Percentiles rank a stretch among this genome's conserved stretches.
phyloP scores from a whole-genome alignment of 2,329 filamentous ascomycete genomes.

The Bretziella fagacearum region DNA sequence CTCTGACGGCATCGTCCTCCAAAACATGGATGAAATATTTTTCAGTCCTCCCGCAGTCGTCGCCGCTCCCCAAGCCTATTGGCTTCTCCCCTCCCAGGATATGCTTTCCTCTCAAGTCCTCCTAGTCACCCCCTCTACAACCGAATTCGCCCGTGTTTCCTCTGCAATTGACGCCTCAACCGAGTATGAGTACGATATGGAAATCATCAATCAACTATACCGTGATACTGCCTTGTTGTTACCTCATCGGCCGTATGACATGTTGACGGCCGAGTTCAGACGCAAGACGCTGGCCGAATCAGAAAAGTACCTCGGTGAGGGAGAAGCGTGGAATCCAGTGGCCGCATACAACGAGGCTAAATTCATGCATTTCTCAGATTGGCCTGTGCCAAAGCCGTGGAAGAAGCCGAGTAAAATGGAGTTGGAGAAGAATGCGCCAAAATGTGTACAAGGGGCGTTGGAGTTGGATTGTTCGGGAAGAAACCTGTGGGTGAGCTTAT shows the following conservation, averaged over 20 bases:
- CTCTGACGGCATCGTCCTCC: constrained; percentile 45
- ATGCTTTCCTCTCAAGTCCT: constrained; percentile 44
- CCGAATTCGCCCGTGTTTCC: constrained; percentile 29
- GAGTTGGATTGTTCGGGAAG: constrained; percentile 24
- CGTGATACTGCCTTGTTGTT: constrained; percentile 40
- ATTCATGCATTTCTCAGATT: constrained; percentile 54
- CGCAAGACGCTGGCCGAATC: constrained; percentile 26
- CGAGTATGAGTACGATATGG: constrained; percentile 41
- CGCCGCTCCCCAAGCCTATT: constrained; percentile 57
- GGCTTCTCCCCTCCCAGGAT: constrained; percentile 37
- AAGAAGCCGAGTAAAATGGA: constrained; percentile 16
- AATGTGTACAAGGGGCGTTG: constrained; percentile 29
- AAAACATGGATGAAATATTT: constrained; percentile 55
- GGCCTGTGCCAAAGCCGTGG: constrained; percentile 49
- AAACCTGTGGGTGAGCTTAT: constrained; percentile 22
- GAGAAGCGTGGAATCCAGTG: constrained; percentile 35
- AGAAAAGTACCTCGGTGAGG: constrained; percentile 28
- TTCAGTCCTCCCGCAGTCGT: constrained; percentile 42
- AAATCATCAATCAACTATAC: constrained; percentile 47
- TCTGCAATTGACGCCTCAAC: constrained; percentile 16
- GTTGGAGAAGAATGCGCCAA: constrained; percentile 16
- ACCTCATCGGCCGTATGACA: constrained; percentile 44
- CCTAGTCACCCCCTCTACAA: constrained; percentile 39
- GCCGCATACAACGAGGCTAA: constrained; percentile 41
- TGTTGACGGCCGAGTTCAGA: constrained; percentile 45